Evolutionary conservation across 768 basidiomycete genomes (phyloP), one percentile per base, ranked within the genome.

Genomic region (Asterophora parasitica): DNA sequence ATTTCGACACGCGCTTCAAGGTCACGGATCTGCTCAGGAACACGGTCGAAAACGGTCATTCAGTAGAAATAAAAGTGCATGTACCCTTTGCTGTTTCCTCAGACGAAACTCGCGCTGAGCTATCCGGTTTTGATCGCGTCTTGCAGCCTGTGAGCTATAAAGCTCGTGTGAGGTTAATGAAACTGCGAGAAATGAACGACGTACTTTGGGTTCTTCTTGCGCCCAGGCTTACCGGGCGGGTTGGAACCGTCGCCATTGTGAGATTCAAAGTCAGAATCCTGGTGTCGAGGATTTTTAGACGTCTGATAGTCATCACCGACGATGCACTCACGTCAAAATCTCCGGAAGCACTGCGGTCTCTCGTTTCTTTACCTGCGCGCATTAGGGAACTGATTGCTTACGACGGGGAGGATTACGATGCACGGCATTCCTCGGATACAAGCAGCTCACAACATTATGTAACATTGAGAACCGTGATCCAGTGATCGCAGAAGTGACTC

Each of bases 1-100:
- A 96, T 83, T 66, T 94, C 92, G n/a, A 96, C 91, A 37, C 89
- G 81, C 15, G 92, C 92, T 69, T 96, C 93, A 31, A 96, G 81
- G 67, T 96, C 93, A 16, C 92, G 88, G 65, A 96, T 93, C 90
- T 96, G 57, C 41, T 15, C n/a, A 44, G 31, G 38, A 37, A 52
- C 46, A 30, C 26, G 27, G 50, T 42, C 15, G 36, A 42, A 27
- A 28, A 30, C 42, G 35, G 39, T 13, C 2, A 15, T 31, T 4
- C 12, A 35, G 31, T 19, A 26, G 30, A 31, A 44, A 27, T 28
- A 23, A 51, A 7, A 42, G 16, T 20, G 43, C 7, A 66, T 73
- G 49, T 48, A 85, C 85, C 63, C 85, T 76, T 54, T 94, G 92
- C 60, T 95, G 93, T 63, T 96, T 96, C 58, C 93, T 75, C 43